Base-by-base conservation (phyloP, 169 alveolate genomes). In the Eimeria falciformis region DNA sequence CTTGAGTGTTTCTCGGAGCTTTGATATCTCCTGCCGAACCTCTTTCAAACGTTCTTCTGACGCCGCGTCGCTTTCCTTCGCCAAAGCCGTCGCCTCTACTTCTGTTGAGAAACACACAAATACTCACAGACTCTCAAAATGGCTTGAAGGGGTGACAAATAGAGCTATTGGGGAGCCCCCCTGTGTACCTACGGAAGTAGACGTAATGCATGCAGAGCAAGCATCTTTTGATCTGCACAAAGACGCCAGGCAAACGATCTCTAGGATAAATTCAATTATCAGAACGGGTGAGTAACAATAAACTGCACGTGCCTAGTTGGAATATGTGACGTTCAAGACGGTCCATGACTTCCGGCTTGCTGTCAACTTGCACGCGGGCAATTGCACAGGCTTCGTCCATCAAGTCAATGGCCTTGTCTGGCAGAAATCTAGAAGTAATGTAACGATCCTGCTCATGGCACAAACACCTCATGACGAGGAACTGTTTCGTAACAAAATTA, bases 321-420 rank as follows among this genome's bases (percentile, higher is more conserved):
- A 96, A 69, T 40, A 95, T 85, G 71, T 94, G 96, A 17, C 97
- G 94, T 53, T 97, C 98, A 27, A 97, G 95, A 25, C 93, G 95
- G 47, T 97, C 98, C 43, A 97, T 75, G 55, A 95, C 96, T 68
- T 96, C 96, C 2, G 98, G 98, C 85, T 95, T 95, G 92, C 97
- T 95, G 55, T 97, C 95, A 33, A 93, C 73, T 33, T 96, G 98
- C 29, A 97, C 96, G 65, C 97, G 95, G 29, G 95, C 92, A 40
- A 95, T 95, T 12, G 98, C 97, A 6, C 98, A 97, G 18, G 98
- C 98, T 55, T 97, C 98, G 84, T 96, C 98, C 66, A 96, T 62
- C 27, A 96, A 94, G 77, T 96, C 98, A 37, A 96, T 96, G 46
- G 98, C 98, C 92, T 96, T 96, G 79, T 96, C 98, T 0, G 98